phyloP scores from a whole-genome alignment of 2,329 filamentous ascomycete species.

The Domatiomyces globalis region DNA sequence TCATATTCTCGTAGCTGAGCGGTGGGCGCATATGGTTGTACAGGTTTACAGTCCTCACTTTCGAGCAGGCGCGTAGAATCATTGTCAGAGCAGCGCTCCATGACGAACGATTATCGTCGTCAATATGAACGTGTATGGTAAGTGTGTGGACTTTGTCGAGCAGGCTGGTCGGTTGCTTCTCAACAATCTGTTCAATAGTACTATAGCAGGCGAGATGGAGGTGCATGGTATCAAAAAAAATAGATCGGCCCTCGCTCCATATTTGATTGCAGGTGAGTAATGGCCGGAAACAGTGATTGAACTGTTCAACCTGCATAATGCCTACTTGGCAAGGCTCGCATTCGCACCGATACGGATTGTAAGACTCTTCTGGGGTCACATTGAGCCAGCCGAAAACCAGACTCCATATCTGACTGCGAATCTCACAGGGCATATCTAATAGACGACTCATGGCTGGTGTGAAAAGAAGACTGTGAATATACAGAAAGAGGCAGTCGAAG shows the following conservation, averaged over 20 bases:
- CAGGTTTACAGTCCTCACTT: slow-evolving; percentile 2
- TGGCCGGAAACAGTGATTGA: slow-evolving; percentile 3
- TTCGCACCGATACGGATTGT: background rate
- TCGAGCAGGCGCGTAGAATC: slow-evolving; percentile 2
- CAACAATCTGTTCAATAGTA: background rate
- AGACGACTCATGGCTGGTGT: no score
- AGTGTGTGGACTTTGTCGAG: slow-evolving; percentile 2
- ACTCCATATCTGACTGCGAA: slow-evolving; percentile 9
- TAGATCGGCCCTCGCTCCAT: slow-evolving; percentile 3
- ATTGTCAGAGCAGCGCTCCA: slow-evolving; percentile 1
- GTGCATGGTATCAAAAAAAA: slow-evolving; percentile 1
- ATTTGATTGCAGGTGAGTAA: slow-evolving; percentile 10
- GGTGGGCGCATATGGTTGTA: slow-evolving; percentile 10
- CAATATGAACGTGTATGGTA: slow-evolving; percentile 5
- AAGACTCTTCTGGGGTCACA: background rate
- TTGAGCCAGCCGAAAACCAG: slow-evolving; percentile 2
- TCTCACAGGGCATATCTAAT: slow-evolving; percentile 5
- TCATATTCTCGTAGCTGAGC: slow-evolving; percentile 3
- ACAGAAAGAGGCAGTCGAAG: no score
- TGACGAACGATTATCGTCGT: slow-evolving; percentile 5
- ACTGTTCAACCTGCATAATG: background rate
- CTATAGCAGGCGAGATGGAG: slow-evolving; percentile 1
- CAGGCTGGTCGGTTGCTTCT: background rate
- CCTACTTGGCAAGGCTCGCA: background rate
- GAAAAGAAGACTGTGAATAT: no score